Base-by-base conservation (phyloP, 495 filamentous ascomycete species). In the Oleoguttula mirabilis region DNA sequence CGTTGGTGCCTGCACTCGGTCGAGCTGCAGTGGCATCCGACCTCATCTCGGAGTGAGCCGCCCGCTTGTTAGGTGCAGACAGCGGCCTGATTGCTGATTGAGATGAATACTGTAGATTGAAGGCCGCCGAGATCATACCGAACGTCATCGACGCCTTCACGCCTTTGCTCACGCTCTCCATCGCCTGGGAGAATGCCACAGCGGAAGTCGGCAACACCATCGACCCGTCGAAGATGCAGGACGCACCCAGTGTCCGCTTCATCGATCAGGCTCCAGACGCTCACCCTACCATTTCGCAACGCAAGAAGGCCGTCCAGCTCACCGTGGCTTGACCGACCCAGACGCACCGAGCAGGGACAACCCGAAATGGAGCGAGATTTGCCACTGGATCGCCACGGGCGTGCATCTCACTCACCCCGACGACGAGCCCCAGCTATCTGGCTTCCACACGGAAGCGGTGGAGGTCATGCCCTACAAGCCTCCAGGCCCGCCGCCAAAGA, bases 301-400 rank as follows among this genome's bases (percentile, higher is more conserved):
- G 17, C 4, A 37, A 21, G 16, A 30, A 43, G 23, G 10, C 4
- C 32, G 22, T 34, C 8, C 62, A 60, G 16, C 63, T 69, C 50
- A 57, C 64, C 15, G 48, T 80, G 37, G 56, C 66, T 58, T 84
- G 1, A 80, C 79, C 1, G 79, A 84, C 53, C 79, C 80, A 0
- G 80, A 84, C 55, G 80, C 80, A 0, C 78, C 79, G 0, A 77
- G 73, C 0, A 69, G 72, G 21, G 63, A 74, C 16, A 57, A 81
- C 49, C 77, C 77, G 12, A 66, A 77, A 52, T 81, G 72, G 72
- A 68, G 67, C n/a, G 75, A 84, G 56, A 72, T 79, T 58, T 84
- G 79, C 56, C 79, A 83, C 55, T 82, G 78, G 79, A 71, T 84
- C 55, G 65, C 66, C 3, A 68, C 70, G 2, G 66, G 60, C 33